Base-by-base conservation (phyloP, 768 basidiomycete genomes). In the Trametopsis cervina region DNA sequence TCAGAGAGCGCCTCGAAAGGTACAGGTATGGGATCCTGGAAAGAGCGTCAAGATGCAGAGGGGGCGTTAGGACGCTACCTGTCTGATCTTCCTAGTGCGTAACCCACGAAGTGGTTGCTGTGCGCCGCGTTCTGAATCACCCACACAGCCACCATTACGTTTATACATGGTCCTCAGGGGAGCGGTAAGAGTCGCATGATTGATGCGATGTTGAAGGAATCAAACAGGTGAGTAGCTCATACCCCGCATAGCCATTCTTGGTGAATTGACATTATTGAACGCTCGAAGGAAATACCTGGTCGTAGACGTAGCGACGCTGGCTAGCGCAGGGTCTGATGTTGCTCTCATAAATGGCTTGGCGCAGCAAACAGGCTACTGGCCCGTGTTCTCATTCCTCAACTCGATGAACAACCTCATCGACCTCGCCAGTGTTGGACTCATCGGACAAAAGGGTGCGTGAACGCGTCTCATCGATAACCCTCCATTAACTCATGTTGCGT, bases 341-440 rank as follows among this genome's bases (percentile, higher is more conserved):
- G 73, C 72, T n/a, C 71, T 91, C 10, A 70, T 94, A 2, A 70
- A 70, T 20, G 70, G 71, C 4, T 69, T 98, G 7, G 92, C 94
- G 0, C 67, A 65, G 4, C 89, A 96, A 58, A 90, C 87, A 0
- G 93, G 95, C 27, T 91, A 90, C 60, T 85, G 82, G 74, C 94
- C 93, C 4, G 75, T 90, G 4, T 94, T 96, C 66, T 83, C 83
- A 4, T 86, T 92, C 67, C 68, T 90, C 42, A 82, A 84, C 57
- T 90, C 87, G 0, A 66, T 90, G 60, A 87, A 78, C 57, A 85
- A 78, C 53, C 66, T 98, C 48, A 79, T 97, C 52, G 95, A 98
- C 61, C 74, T 98, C n/a, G 92, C 90, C 1, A 85, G 83, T 50
- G 78, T 93, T 37, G 94, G 94, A 1, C 60, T 98, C n/a, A 96